phyloP scores from a whole-genome alignment of 257 asterid species.

The Capsicum chinense region DNA sequence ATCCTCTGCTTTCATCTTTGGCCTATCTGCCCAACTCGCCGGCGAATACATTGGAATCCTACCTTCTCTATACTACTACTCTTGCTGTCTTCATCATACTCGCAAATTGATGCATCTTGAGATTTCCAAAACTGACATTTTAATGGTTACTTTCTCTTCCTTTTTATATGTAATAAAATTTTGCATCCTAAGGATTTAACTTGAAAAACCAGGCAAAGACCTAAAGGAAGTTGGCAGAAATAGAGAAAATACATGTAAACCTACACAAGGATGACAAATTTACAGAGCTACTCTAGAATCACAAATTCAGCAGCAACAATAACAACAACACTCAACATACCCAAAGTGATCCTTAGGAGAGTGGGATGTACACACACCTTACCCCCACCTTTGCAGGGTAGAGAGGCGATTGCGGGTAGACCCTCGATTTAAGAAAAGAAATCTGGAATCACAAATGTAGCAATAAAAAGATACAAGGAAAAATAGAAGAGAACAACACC shows the following conservation, averaged over 20 bases:
- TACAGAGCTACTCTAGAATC: neutral
- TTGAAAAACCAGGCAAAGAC: neutral
- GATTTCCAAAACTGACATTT: neutral
- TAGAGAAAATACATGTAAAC: neutral
- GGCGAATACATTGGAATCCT: neutral
- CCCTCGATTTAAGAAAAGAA: neutral
- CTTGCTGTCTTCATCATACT: neutral
- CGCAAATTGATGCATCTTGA: neutral
- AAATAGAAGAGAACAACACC: too few relatives aligned
- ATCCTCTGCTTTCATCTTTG: neutral
- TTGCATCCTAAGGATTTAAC: neutral
- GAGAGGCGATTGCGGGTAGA: too few relatives aligned
- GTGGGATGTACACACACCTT: neutral
- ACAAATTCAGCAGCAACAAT: neutral
- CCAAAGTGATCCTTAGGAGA: neutral
- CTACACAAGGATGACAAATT: neutral
- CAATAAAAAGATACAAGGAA: too few relatives aligned
- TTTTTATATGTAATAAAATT: neutral
- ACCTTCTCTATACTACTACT: neutral
- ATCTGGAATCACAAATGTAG: neutral
- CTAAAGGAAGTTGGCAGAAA: neutral
- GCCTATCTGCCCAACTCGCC: neutral
- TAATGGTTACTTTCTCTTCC: neutral
- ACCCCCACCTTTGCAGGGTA: neutral
- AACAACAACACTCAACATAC: neutral